Evolutionary conservation across 2,329 filamentous ascomycete species (phyloP), one percentile per base, ranked within the genome.

Genomic region (Emmonsiellopsis sp.): DNA sequence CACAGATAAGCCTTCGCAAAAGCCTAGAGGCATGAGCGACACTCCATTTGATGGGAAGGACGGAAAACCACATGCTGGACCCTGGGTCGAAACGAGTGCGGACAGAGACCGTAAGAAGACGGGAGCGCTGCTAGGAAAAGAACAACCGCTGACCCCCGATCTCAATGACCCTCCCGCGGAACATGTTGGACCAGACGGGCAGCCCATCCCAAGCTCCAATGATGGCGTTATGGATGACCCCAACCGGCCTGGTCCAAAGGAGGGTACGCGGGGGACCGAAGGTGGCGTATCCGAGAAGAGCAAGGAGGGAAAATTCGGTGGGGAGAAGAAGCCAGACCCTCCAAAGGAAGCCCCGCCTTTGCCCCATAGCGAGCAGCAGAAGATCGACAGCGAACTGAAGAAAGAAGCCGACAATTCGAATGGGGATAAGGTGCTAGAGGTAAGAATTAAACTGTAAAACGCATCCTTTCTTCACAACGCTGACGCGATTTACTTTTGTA

Each of bases 141-240:
- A 59, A 42, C 55, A 62, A 58, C 48, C 59, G 13, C 32, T 54
- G 26, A 65, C 59, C 35, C 58, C 53, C 9, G 61, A 63, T 30
- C 50, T 51, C 48, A 68, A 58, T 54, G 61, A 59, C 43, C 57
- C 59, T 20, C 62, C 60, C n/a, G 60, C 62, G 20, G 65, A 61
- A 30, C 69, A 68, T 54, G 50, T 67, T 61, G 83, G 61, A 63
- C 72, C 54, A n/a, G 66, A 68, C 53, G 70, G 70, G 8, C 63
- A 65, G 37, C 52, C 62, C 40, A 75, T 81, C 30, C 77, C 80
- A 2, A 71, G 78, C 57, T 78, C 76, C 37, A 80, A 82, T 55
- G 79, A 95, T 66, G 89, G 91, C 41, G 89, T 96, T 55, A 96
- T 96, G 92, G 87, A 95, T 65, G 91, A 96, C 69, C 87, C 86